phyloP scores from a whole-genome alignment of 352 stramenopile species.

The Pythium brachiatum region DNA sequence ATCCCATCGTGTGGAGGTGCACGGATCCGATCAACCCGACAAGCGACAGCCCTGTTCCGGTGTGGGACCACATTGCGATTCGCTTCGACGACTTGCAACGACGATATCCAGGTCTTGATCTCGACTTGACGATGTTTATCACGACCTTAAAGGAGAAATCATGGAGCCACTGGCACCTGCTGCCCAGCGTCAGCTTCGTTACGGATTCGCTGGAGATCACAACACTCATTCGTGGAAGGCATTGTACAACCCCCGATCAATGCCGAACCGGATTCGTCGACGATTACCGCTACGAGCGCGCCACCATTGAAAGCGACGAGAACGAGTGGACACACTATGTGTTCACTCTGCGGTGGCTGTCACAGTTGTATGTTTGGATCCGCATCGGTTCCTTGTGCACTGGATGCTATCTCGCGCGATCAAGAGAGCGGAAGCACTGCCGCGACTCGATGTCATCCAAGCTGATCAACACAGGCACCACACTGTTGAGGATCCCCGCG shows the following conservation, averaged over 20 bases:
- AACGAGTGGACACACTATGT: slow-evolving; percentile 33
- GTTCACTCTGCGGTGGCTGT: slow-evolving; percentile 29
- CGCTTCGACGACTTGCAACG: slow-evolving; percentile 4
- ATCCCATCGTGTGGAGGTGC: slow-evolving; percentile 2
- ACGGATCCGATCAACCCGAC: slow-evolving; percentile 1
- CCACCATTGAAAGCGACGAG: slow-evolving; percentile 33
- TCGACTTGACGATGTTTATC: slow-evolving; percentile 19
- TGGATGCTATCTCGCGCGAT: slow-evolving; percentile 24
- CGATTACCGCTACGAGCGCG: slow-evolving; percentile 51
- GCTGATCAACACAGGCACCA: background rate
- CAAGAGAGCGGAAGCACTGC: slow-evolving; percentile 10
- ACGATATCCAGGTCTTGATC: slow-evolving; percentile 6
- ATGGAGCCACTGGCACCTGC: background rate
- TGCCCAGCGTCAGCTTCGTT: slow-evolving; percentile 7
- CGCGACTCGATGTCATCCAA: background rate
- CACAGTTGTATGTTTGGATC: slow-evolving; percentile 50
- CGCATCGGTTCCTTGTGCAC: slow-evolving; percentile 27
- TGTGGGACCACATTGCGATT: slow-evolving; percentile 18
- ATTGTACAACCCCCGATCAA: background rate
- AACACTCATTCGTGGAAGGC: slow-evolving; percentile 11
- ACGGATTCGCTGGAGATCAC: slow-evolving; percentile 11
- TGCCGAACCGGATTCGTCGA: slow-evolving; percentile 24
- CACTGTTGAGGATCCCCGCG: slow-evolving; percentile 28
- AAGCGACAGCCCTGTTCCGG: background rate
- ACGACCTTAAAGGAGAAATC: slow-evolving; percentile 3